These are phyloP conservation scores for Aeminium ludgeri DNA, from an alignment of 495 filamentous ascomycete species.

Conservation along the genomic window DNA sequence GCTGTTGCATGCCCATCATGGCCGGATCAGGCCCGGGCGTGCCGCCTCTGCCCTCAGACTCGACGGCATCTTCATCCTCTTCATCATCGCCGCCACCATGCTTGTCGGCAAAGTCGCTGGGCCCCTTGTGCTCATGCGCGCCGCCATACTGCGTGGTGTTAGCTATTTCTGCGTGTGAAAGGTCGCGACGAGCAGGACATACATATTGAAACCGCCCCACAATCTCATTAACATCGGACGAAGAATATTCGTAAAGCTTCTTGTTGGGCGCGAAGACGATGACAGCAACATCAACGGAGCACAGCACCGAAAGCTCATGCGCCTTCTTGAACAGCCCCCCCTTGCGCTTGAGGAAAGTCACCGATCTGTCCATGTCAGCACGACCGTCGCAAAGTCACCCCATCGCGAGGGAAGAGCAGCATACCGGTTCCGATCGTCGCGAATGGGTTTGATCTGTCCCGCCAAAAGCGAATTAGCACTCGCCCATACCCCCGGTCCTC, in stretches of 20 bases:
- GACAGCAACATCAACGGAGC: constrained; percentile 94
- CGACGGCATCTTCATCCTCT: constrained; percentile 56
- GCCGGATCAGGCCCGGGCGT: constrained; percentile 38
- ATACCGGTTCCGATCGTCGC: constrained; percentile 96
- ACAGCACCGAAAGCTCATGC: constrained; percentile 92
- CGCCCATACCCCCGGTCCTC: no score
- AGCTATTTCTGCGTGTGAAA: constrained; percentile 9
- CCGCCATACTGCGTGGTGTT: constrained; percentile 62
- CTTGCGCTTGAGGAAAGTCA: constrained; percentile 96
- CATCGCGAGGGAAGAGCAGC: constrained; percentile 29
- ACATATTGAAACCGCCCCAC: constrained; percentile 73
- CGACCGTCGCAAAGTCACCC: neutral
- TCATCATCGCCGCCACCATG: constrained; percentile 75
- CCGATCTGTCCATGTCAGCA: constrained; percentile 25
- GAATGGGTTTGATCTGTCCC: constrained; percentile 79
- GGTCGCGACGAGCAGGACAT: constrained; percentile 42
- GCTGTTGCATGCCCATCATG: constrained; percentile 58
- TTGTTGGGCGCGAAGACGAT: constrained; percentile 98
- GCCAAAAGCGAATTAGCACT: neutral
- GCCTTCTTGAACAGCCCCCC: constrained; percentile 99
- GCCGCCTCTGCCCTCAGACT: constrained; percentile 49
- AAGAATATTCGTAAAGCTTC: constrained; percentile 95
- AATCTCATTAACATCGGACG: constrained; percentile 78
- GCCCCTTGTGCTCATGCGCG: constrained; percentile 91
- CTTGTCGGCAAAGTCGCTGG: constrained; percentile 76